A percentile compares a stretch with the other conserved stretches of the same genome.
Conservation (phyloP, 108 stramenopile genomes). For the Asterionellopsis glacialis region DNA sequence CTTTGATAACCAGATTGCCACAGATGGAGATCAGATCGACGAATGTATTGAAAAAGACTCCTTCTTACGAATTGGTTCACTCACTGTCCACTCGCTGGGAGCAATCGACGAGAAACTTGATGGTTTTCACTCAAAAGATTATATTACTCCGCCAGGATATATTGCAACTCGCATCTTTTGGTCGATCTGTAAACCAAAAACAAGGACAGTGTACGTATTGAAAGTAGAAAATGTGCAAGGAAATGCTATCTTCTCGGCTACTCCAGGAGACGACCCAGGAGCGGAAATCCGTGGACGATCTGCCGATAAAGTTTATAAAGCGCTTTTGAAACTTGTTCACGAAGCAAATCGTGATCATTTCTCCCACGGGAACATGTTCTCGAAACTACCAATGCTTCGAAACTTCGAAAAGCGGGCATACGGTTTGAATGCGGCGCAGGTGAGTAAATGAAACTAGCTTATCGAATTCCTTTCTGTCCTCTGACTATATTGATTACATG, state of each 20-base stretch:
- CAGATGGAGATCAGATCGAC: conserved; percentile 19
- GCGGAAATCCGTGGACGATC: conserved; percentile 21
- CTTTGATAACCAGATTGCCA: conserved; percentile 33
- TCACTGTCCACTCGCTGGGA: conserved; percentile 57
- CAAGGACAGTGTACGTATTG: conserved; percentile 56
- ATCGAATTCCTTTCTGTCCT: not conserved
- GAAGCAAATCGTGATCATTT: conserved; percentile 39
- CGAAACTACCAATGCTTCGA: conserved; percentile 43
- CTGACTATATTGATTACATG: not conserved
- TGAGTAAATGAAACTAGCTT: conserved; percentile 19
- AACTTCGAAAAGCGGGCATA: conserved; percentile 27
- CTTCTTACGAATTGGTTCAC: conserved; percentile 37
- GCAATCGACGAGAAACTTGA: conserved; percentile 44
- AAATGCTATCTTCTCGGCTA: conserved; percentile 37
- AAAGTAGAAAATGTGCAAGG: conserved; percentile 24
- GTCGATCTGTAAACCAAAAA: conserved; percentile 35
- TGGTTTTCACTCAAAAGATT: conserved; percentile 51
- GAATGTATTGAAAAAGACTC: conserved; percentile 10
- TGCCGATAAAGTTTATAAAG: conserved; percentile 25
- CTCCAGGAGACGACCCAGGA: conserved; percentile 43
- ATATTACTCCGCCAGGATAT: conserved; percentile 56
- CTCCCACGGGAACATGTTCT: conserved; percentile 47
- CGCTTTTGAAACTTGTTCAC: conserved; percentile 31
- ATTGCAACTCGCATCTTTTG: conserved; percentile 65
- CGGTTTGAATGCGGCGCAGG: conserved; percentile 53